A percentile compares a stretch with the other conserved stretches of the same genome.
These are phyloP conservation scores for Dillenia suffruticosa DNA, from an alignment of 164 flowering plant species.

Conservation along the genomic window DNA sequence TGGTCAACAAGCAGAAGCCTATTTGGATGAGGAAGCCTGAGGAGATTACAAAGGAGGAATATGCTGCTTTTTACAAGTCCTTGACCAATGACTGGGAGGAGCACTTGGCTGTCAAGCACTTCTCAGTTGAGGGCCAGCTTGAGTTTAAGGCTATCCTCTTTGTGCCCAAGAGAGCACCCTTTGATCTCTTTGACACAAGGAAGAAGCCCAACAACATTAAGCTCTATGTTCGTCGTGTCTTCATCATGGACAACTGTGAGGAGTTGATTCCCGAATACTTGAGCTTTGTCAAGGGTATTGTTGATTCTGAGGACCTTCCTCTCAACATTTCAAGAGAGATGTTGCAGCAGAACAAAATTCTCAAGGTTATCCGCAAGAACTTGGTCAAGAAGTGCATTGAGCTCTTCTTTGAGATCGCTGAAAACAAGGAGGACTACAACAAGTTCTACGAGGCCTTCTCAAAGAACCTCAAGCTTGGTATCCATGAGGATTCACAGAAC, in stretches of 20 bases:
- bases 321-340: constrained; percentile 48
- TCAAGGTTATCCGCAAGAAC: constrained; percentile 44
- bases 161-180: constrained; percentile 61
- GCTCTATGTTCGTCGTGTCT: constrained; percentile 56
- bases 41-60: constrained; percentile 47
- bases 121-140: constrained; percentile 53
- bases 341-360: constrained; percentile 38
- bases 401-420: constrained; percentile 45
- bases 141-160: constrained; percentile 55
- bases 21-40: constrained; percentile 62
- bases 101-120: constrained; percentile 51
- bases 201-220: constrained; percentile 66
- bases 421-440: constrained; percentile 50
- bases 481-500: constrained; percentile 44
- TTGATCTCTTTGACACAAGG: constrained; percentile 58
- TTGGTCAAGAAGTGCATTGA: constrained; percentile 50
- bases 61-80: constrained; percentile 49
- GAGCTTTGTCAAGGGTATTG: constrained; percentile 53
- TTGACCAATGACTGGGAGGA: constrained; percentile 54
- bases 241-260: constrained; percentile 64
- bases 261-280: constrained; percentile 52
- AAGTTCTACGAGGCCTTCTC: constrained; percentile 45
- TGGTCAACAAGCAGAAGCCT: constrained; percentile 52
- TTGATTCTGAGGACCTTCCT: constrained; percentile 55
- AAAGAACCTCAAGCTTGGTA: constrained; percentile 42